Base-by-base conservation (phyloP, 106 monocot genomes). In the Dioscorea zingiberensis region DNA sequence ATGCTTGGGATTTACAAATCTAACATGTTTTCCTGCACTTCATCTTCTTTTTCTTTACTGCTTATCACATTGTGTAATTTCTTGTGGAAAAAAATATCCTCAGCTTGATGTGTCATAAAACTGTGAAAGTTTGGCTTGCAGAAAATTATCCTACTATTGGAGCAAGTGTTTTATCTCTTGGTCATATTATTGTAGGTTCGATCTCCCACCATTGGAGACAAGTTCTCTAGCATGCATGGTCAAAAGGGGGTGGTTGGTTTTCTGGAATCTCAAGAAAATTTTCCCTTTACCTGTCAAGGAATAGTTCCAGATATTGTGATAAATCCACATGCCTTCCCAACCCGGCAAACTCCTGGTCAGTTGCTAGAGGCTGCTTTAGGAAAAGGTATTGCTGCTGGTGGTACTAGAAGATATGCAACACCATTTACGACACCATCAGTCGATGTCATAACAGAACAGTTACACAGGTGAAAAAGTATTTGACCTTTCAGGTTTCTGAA, bases 201-300 rank as follows among this genome's bases (percentile, higher is more conserved):
- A 60, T 84, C 89, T 64, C 94, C 94, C 11, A 79, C 78, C 53
- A 58, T 88, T 58, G 88, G 92, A 27, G 92, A 92, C 77, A 98
- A 92, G 19, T 98, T 98, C 74, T 92, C 95, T 24, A 97, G 95
- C 70, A 97, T 97, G 95, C 95, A 97, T 73, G 95, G 95, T 19
- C 95, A 97, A 72, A 97, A 97, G 75, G 95, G 95, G 65, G 95
- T 97, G 28, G 69, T 97, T 69, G 95, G 95, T 25, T 84, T 88
- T 69, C 58, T 97, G 55, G 95, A 97, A 69, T 76, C 91, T 26
- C 95, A 97, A 66, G 95, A 97, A 44, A 97, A 97, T 58, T 97
- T 97, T 46, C 85, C 92, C 16, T 97, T 97, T 69, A 97, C 91
- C 9, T 24, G 49, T 25, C 77, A 84, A 73, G 92, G 92, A 45